Conservation (phyloP, 1,284 basidiomycete species). For the Rhizopogon hawkerae region DNA sequence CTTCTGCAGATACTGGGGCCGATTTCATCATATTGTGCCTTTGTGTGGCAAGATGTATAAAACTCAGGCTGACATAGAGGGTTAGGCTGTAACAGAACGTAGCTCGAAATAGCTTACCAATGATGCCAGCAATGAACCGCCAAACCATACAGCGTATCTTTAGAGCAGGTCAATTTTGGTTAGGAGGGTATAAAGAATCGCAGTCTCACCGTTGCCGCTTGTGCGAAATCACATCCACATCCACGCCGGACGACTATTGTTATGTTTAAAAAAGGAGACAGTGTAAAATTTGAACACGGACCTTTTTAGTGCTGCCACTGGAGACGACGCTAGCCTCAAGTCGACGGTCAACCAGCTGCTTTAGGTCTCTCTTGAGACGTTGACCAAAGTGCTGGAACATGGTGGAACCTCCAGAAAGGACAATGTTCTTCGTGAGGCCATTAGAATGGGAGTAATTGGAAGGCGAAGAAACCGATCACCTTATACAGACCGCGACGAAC, state of each 20-base stretch:
- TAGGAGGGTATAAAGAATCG: conserved; percentile 5
- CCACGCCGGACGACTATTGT: conserved; percentile 80
- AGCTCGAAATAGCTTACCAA: conserved; percentile 42
- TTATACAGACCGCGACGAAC: conserved; percentile 93
- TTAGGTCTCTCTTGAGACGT: conserved; percentile 91
- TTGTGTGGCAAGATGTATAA: conserved; percentile 95
- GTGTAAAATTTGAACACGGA: conserved; percentile 26
- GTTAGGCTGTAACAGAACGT: conserved; percentile 1
- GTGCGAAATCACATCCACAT: conserved; percentile 97
- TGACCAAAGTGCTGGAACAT: conserved; percentile 99
- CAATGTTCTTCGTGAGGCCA: conserved; percentile 64
- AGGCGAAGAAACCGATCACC: conserved; percentile 32
- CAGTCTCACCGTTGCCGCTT: conserved; percentile 79
- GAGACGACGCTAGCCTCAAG: conserved; percentile 72
- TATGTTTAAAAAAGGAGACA: background rate
- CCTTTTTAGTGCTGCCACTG: conserved; percentile 73
- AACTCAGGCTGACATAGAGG: conserved; percentile 72
- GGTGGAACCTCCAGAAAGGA: conserved; percentile 90
- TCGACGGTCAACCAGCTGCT: conserved; percentile 87
- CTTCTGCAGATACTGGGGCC: conserved; percentile 93
- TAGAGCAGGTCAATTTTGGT: conserved; percentile 10
- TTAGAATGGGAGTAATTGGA: conserved; percentile 1
- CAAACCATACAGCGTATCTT: conserved; percentile 97
- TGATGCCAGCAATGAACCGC: conserved; percentile 89
- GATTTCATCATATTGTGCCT: conserved; percentile 95